Percentiles rank a stretch among this genome's conserved stretches.
These are phyloP conservation scores for Mortierella sp. DNA, from an alignment of 371 early-diverging fungal genomes.

Conservation along the genomic window DNA sequence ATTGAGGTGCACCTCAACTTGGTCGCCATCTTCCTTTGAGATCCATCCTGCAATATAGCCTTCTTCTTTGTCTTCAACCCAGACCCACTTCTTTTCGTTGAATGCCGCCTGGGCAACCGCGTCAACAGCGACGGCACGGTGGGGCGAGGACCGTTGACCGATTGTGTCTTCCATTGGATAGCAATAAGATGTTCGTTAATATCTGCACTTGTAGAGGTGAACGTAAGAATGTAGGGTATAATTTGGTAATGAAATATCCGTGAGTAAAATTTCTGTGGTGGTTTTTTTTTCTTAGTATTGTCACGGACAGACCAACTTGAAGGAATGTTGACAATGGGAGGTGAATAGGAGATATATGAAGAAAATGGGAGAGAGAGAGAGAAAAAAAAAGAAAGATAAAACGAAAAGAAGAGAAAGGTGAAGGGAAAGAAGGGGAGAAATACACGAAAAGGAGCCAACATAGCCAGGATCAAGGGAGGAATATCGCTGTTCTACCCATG, in stretches of 20 bases:
- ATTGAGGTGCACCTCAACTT: constrained; percentile 77
- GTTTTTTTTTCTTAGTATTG: constrained; percentile 6
- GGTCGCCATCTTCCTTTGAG: constrained; percentile 76
- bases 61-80: constrained; percentile 93
- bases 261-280: neutral
- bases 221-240: no score
- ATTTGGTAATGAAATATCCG: no score
- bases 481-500: constrained; percentile 13
- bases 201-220: no score
- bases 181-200: neutral
- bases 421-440: neutral
- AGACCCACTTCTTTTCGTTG: constrained; percentile 94
- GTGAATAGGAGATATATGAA: constrained; percentile 1
- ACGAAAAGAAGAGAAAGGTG: neutral
- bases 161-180: constrained; percentile 31
- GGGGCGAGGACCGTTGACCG: constrained; percentile 23
- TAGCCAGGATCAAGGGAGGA: neutral
- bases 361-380: constrained; percentile 2
- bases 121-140: constrained; percentile 65
- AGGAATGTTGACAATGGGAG: neutral
- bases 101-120: constrained; percentile 83
- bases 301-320: neutral
- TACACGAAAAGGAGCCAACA: neutral
- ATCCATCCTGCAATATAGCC: constrained; percentile 92
- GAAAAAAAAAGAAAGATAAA: neutral